phyloP scores from a whole-genome alignment of 805 yeast species.

The Ogataea henricii region DNA sequence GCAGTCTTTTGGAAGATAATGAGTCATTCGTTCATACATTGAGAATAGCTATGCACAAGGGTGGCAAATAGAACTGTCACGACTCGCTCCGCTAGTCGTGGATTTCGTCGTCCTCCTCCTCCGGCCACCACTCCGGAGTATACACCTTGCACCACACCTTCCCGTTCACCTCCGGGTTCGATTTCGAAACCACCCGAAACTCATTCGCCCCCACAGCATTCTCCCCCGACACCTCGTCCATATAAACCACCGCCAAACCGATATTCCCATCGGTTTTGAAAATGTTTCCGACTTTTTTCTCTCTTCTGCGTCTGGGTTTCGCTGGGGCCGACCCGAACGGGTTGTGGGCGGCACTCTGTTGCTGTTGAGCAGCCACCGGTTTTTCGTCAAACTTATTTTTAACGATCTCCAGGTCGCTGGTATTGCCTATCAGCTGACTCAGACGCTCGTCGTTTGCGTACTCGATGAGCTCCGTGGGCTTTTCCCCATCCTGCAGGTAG shows the following conservation, averaged over 20 bases:
- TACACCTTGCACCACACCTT: slow-evolving; percentile 51
- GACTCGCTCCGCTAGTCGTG: no score
- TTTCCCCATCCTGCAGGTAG: slow-evolving; percentile 19
- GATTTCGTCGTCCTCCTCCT: slow-evolving; percentile 14
- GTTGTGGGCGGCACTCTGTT: slow-evolving; percentile 1
- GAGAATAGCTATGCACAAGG: no score
- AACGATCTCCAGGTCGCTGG: slow-evolving; percentile 24
- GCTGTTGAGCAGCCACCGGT: background rate
- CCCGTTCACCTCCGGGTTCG: slow-evolving; percentile 20
- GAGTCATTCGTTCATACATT: no score
- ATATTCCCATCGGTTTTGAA: slow-evolving; percentile 55
- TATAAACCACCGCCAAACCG: slow-evolving; percentile 64
- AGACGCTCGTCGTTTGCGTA: background rate
- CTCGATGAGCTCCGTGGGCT: slow-evolving; percentile 2
- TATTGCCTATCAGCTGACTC: background rate
- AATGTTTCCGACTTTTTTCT: slow-evolving; percentile 61
- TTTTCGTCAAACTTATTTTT: slow-evolving; percentile 2
- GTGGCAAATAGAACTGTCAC: no score
- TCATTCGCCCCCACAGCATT: slow-evolving; percentile 24
- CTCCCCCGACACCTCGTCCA: slow-evolving; percentile 36
- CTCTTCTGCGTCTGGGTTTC: slow-evolving; percentile 30
- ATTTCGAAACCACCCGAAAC: slow-evolving; percentile 21
- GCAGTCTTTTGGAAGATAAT: no score
- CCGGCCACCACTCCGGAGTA: slow-evolving; percentile 80
- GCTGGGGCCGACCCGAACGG: slow-evolving; percentile 25